A percentile compares a stretch with the other conserved stretches of the same genome.
Conservation (phyloP, 2,329 filamentous ascomycete species). For the Ascochyta clinopodiicola region DNA sequence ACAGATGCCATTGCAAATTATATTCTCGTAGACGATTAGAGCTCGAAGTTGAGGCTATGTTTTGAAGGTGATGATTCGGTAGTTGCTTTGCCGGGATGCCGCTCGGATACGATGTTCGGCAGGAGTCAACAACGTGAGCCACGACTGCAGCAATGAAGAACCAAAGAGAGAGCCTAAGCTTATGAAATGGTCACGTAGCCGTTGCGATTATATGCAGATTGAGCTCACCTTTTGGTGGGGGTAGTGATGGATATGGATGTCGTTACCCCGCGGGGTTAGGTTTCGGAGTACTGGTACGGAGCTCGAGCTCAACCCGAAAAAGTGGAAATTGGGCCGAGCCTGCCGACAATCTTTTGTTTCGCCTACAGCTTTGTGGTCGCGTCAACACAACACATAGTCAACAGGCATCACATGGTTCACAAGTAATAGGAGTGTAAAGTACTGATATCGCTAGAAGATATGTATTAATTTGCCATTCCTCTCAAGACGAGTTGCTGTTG, state of each 20-base stretch:
- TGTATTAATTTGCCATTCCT: background rate
- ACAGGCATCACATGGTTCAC: no score
- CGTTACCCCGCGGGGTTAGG: slow-evolving; percentile 1
- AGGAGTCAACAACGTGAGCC: background rate
- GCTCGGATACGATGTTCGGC: background rate
- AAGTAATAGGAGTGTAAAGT: background rate
- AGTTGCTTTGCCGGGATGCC: slow-evolving; percentile 6
- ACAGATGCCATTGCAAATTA: background rate
- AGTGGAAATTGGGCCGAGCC: background rate
- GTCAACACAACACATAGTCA: background rate
- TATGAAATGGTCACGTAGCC: background rate
- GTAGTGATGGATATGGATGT: background rate
- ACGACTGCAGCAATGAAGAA: background rate
- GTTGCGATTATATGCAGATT: background rate
- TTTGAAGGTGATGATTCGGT: background rate
- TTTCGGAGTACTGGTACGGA: background rate
- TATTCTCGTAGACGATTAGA: background rate
- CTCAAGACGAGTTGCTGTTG: slow-evolving; percentile 39
- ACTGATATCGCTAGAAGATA: background rate
- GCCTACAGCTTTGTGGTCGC: background rate
- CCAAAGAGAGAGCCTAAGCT: background rate
- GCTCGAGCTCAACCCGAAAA: background rate
- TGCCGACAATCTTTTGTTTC: background rate
- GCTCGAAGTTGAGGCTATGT: background rate
- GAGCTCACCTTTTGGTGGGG: background rate